A percentile compares a stretch with the other conserved stretches of the same genome.
These are phyloP conservation scores for Colletotrichum destructivum DNA, from an alignment of 2,329 filamentous ascomycete genomes.

Conservation along the genomic window DNA sequence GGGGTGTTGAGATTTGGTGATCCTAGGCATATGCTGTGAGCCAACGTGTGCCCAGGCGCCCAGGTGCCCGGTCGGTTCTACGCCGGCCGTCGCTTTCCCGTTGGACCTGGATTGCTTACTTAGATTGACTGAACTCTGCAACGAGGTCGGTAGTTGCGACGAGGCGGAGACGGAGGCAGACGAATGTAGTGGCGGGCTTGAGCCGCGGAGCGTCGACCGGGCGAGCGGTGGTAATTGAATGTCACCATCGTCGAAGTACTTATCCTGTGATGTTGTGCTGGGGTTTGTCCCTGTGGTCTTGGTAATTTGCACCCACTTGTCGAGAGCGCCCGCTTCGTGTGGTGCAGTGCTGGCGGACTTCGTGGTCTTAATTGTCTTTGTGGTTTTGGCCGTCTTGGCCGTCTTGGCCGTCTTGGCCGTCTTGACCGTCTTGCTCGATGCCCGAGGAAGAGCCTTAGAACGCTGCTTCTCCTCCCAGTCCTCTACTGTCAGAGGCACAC, in stretches of 20 bases:
- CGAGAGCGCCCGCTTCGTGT: conserved; percentile 51
- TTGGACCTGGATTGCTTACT: conserved; percentile 52
- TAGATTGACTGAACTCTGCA: conserved; percentile 41
- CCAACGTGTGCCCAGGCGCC: conserved; percentile 58
- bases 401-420: conserved; percentile 8
- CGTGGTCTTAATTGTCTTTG: conserved; percentile 40
- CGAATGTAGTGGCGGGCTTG: background rate
- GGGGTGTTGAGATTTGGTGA: conserved; percentile 43
- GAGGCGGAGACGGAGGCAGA: background rate
- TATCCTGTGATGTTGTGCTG: background rate
- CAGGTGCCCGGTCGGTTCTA: conserved; percentile 45
- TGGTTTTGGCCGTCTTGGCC: conserved; percentile 11
- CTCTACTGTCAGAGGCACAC: conserved; percentile 42
- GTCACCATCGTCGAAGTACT: background rate
- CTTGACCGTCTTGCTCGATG: conserved; percentile 30
- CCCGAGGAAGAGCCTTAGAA: conserved; percentile 46
- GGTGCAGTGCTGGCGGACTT: conserved; percentile 46
- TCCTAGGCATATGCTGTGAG: conserved; percentile 62
- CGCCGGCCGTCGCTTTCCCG: conserved; percentile 44
- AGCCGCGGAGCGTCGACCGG: background rate
- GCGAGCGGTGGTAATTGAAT: background rate
- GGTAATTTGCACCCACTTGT: conserved; percentile 59
- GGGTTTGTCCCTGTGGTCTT: conserved; percentile 48
- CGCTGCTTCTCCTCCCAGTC: conserved; percentile 48
- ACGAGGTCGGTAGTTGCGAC: conserved; percentile 11